These are phyloP conservation scores for Saccharomycopsis sp. DNA, from an alignment of 805 yeast genomes.

Conservation along the genomic window DNA sequence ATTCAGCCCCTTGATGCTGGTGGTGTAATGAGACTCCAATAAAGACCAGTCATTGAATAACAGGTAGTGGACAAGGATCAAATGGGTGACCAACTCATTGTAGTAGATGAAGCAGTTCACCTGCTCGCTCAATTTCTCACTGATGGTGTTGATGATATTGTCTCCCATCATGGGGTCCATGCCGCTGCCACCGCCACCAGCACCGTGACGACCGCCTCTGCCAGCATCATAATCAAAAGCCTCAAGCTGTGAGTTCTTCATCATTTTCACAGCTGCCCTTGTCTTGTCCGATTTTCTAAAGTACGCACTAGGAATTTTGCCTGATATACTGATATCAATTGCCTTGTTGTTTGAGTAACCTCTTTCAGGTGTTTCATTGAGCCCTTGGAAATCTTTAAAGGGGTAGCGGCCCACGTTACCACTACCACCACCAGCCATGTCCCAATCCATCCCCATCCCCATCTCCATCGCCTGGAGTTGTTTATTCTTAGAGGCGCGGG, in stretches of 20 bases:
- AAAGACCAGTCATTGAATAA: constrained; percentile 3
- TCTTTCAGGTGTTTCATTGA: background rate
- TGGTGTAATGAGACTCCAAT: constrained; percentile 1
- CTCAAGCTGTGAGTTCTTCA: background rate
- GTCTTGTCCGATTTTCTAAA: background rate
- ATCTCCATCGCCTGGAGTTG: background rate
- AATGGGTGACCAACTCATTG: background rate
- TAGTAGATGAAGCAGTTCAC: constrained; percentile 5
- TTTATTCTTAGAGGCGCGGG: background rate
- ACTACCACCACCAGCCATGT: background rate
- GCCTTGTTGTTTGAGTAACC: background rate
- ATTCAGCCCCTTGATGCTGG: background rate
- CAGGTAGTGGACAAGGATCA: constrained; percentile 2
- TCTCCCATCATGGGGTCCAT: background rate
- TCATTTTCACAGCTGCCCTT: background rate
- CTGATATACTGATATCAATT: no score
- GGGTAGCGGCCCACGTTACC: background rate
- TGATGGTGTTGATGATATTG: background rate
- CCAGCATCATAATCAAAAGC: no score
- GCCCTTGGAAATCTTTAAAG: background rate
- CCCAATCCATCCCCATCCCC: background rate
- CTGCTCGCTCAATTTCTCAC: background rate
- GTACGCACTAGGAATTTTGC: background rate
- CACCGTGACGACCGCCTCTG: background rate
- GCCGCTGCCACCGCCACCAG: background rate